These are phyloP conservation scores for Chara braunii DNA, from an alignment of 139 green algal genomes.

Conservation along the genomic window DNA sequence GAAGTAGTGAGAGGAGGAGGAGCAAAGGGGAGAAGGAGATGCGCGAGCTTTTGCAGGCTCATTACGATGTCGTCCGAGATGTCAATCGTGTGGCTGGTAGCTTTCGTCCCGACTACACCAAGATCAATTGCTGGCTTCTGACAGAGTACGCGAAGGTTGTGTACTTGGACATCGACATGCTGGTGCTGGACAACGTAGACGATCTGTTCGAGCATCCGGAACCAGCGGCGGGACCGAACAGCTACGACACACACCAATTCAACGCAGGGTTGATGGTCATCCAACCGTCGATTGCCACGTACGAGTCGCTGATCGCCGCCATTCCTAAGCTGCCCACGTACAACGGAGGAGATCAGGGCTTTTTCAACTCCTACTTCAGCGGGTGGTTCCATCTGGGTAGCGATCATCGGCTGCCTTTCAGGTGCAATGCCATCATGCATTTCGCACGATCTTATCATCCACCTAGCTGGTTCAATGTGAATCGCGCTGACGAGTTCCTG, in stretches of 20 bases:
- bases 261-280: conserved; percentile 28
- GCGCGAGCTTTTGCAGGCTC: too few species aligned
- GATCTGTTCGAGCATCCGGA: conserved; percentile 30
- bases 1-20: too few species aligned
- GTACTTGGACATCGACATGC: conserved; percentile 32
- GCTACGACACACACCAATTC: conserved; percentile 32
- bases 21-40: too few species aligned
- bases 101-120: conserved; percentile 27
- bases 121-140: conserved; percentile 33
- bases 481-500: conserved; percentile 14
- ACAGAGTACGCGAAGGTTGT: conserved; percentile 30
- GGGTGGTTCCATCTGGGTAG: conserved; percentile 25
- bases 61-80: too few species aligned
- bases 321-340: conserved; percentile 25
- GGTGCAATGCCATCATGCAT: conserved; percentile 35
- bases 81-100: too few species aligned
- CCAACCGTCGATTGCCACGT: conserved; percentile 13
- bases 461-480: conserved; percentile 29
- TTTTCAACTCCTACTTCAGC: conserved; percentile 31
- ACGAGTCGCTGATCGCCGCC: conserved; percentile 21
- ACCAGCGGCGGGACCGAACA: conserved; percentile 16
- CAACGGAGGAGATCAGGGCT: conserved; percentile 32
- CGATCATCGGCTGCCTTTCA: conserved; percentile 16
- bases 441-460: conserved; percentile 31
- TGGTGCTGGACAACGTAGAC: conserved; percentile 32